These are phyloP conservation scores for Prunus fruticosa DNA, from an alignment of 306 rosid species.

Conservation along the genomic window DNA sequence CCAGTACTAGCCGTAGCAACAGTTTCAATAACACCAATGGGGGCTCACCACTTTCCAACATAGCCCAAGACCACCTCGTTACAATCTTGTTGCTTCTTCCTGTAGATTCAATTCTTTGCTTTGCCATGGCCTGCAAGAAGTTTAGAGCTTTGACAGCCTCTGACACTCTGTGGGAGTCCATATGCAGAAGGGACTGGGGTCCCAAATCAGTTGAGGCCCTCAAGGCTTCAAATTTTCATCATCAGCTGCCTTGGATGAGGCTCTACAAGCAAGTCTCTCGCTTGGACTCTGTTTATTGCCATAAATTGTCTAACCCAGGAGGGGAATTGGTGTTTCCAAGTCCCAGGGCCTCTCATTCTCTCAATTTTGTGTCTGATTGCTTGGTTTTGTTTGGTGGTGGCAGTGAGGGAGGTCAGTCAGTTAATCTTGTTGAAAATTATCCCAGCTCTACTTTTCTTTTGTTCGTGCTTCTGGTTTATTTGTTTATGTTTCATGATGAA, in stretches of 20 bases:
- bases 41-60: constrained; percentile 56
- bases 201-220: constrained; percentile 58
- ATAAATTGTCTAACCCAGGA: constrained; percentile 40
- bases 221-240: constrained; percentile 32
- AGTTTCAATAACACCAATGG: constrained; percentile 21
- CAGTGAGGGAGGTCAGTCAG: constrained; percentile 82
- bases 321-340: constrained; percentile 47
- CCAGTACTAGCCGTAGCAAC: constrained; percentile 26
- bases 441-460: not conserved
- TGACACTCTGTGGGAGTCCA: constrained; percentile 66
- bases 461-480: not conserved
- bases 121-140: constrained; percentile 78
- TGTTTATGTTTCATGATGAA: not conserved
- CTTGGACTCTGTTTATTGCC: constrained; percentile 55
- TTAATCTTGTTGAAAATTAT: not conserved
- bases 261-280: constrained; percentile 60
- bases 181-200: constrained; percentile 79
- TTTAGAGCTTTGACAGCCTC: constrained; percentile 54
- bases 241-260: constrained; percentile 66
- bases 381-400: constrained; percentile 89
- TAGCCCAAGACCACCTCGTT: constrained; percentile 71
- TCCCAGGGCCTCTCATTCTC: constrained; percentile 95
- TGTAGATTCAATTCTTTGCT: constrained; percentile 60
- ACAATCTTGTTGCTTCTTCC: constrained; percentile 68
- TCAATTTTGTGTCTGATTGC: constrained; percentile 78